Base-by-base conservation (phyloP, 202 grass and related monocot genomes). In the Carex sylvatica region DNA sequence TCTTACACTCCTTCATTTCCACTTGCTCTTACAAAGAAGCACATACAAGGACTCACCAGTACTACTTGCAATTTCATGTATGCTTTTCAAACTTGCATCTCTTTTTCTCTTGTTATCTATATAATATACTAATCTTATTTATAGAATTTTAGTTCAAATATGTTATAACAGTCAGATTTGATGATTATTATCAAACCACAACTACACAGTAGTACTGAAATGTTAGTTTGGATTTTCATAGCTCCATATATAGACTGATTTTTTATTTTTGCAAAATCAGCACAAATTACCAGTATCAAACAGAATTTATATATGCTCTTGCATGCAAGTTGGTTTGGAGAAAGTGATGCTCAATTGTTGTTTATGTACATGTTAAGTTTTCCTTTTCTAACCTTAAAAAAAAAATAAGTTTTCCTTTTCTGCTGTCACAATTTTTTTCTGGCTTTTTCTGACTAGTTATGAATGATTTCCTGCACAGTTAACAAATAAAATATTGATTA, bases 31-130 rank as follows among this genome's bases (percentile, higher is more conserved):
- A 36, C 77, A 31, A 46, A 28, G 10, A 74, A 74, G 70, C 46
- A 16, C 70, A 26, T 52, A 52, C 44, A 22, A 65, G 78, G 23
- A 22, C 78, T 65, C 60, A 31, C 2, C 61, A 54, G 0, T 53
- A 47, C 35, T 53, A 47, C 35, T 63, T 20, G 40, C 79, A 64
- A 69, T 82, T 82, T 52, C 40, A 82, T 68, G 80, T 82, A 82
- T 69, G 61, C 46, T 19, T 82, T 52, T 55, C 80, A 66, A 65
- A 16, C 42, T 55, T 49, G 9, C 24, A 18, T 66, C 9, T 82
- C 64, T 82, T 31, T 35, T 68, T 81, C 60, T 80, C 33, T 38
- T 65, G 61, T 54, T 68, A 46, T 49, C 3, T n/a, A 55, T 56
- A 56, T 12, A 33, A 44, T 46, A 46, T 9, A 75, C 72, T 75